These are phyloP conservation scores for Setomelanomma holmii DNA, from an alignment of 2,329 filamentous ascomycete genomes.

Conservation along the genomic window DNA sequence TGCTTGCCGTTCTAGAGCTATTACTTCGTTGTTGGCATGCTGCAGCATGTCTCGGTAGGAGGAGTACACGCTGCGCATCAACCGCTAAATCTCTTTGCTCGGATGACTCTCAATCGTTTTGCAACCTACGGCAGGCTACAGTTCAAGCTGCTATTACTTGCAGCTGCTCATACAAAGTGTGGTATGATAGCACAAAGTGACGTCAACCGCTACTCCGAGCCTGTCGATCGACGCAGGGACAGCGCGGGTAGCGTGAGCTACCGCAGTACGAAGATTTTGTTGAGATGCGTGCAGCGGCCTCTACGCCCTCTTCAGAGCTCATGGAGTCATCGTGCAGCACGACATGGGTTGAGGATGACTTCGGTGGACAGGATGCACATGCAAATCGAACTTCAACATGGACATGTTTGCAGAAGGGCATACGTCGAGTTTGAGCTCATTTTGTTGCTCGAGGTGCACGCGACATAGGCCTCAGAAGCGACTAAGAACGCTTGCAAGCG, in stretches of 20 bases:
- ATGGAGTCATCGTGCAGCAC: slow-evolving; percentile 2
- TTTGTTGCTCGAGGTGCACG: no score
- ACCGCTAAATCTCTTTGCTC: no score
- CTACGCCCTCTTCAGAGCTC: background rate
- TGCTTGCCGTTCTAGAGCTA: no score
- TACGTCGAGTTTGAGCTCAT: no score
- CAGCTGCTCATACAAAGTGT: background rate
- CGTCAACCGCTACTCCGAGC: background rate
- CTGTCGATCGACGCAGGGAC: slow-evolving; percentile 3
- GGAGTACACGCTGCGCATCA: no score
- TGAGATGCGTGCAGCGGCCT: slow-evolving; percentile 6
- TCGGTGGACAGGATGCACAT: background rate
- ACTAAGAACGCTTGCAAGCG: no score
- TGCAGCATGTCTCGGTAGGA: no score
- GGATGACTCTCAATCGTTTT: background rate
- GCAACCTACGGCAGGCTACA: background rate
- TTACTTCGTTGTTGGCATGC: no score
- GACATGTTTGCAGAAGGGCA: background rate
- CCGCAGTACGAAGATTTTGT: background rate
- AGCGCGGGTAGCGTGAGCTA: background rate
- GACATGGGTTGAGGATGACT: background rate
- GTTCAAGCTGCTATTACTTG: background rate
- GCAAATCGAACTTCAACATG: background rate
- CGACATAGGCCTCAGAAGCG: no score
- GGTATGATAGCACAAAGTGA: background rate